Conservation (phyloP, 805 yeast genomes). For the Teunomyces funiuensis region DNA sequence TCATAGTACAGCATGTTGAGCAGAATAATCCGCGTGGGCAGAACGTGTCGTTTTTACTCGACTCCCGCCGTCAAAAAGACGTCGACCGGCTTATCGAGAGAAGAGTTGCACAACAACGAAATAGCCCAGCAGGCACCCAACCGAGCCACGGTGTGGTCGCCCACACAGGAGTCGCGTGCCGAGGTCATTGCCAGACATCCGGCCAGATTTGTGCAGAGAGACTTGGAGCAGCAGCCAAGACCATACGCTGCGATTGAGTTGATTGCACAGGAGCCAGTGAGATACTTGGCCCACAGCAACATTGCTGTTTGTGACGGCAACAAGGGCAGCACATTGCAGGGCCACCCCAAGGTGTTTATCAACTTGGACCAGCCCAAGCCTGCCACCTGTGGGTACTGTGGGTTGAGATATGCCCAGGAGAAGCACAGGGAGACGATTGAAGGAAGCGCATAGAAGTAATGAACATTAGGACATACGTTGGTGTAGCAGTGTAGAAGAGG, state of each 20-base stretch:
- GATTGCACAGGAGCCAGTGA: conserved; percentile 70
- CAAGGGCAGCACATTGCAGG: conserved; percentile 63
- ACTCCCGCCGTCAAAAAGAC: conserved; percentile 11
- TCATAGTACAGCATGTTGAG: conserved; percentile 10
- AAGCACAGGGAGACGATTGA: conserved; percentile 46
- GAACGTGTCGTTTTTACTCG: conserved; percentile 13
- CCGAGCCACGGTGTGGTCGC: conserved; percentile 68
- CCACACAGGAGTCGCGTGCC: conserved; percentile 59
- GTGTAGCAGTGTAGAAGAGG: not conserved
- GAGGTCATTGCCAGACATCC: conserved; percentile 56
- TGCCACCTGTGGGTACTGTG: conserved; percentile 80
- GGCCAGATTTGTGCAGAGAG: conserved; percentile 66
- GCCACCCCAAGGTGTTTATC: conserved; percentile 82
- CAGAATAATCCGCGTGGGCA: conserved; percentile 10
- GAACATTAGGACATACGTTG: not conserved
- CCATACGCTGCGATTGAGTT: conserved; percentile 85
- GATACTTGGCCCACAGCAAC: conserved; percentile 52
- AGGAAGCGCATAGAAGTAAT: conserved; percentile 6
- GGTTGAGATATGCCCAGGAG: conserved; percentile 61
- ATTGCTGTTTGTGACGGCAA: conserved; percentile 85
- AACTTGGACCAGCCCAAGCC: conserved; percentile 76
- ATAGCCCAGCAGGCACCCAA: conserved; percentile 72
- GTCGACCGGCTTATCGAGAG: conserved; percentile 16
- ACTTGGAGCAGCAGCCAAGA: conserved; percentile 66
- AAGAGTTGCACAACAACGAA: conserved; percentile 22